Percentiles rank a stretch among this genome's conserved stretches.
These are phyloP conservation scores for Carex littledalei DNA, from an alignment of 176 grass and related monocot species.

Conservation along the genomic window DNA sequence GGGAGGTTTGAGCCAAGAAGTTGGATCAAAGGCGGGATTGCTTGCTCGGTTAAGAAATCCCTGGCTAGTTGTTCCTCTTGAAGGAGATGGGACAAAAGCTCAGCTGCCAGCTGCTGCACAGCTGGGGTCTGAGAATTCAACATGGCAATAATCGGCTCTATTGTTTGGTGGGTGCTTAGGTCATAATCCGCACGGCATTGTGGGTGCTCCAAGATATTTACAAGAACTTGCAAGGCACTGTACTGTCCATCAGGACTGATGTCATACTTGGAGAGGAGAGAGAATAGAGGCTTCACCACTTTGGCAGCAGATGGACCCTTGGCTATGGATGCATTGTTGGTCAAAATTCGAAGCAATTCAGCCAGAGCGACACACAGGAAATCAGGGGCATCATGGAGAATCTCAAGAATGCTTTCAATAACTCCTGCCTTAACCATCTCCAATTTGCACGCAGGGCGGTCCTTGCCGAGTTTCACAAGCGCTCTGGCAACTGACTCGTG, in stretches of 20 bases:
- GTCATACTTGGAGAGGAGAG: constrained; percentile 69
- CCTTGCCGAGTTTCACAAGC: constrained; percentile 92
- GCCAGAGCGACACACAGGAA: constrained; percentile 81
- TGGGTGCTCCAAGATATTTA: constrained; percentile 99
- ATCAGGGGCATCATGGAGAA: constrained; percentile 94
- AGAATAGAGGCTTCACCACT: constrained; percentile 90
- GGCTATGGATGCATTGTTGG: constrained; percentile 93
- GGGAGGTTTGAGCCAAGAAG: constrained; percentile 81
- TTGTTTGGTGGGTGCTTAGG: constrained; percentile 64
- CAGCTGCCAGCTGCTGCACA: constrained; percentile 90
- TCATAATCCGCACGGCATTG: constrained; percentile 86
- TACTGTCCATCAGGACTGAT: constrained; percentile 90
- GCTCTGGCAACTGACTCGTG: constrained; percentile 87
- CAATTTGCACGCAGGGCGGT: constrained; percentile 90
- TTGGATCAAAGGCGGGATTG: constrained; percentile 90
- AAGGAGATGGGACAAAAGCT: constrained; percentile 95
- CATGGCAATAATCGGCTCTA: constrained; percentile 87
- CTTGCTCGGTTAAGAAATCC: constrained; percentile 79
- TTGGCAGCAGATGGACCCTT: constrained; percentile 96
- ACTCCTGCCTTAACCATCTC: constrained; percentile 98
- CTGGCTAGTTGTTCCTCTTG: constrained; percentile 92
- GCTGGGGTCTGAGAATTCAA: constrained; percentile 82
- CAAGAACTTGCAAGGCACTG: constrained; percentile 95
- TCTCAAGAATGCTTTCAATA: constrained; percentile 92
- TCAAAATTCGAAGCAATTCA: constrained; percentile 96